Evolutionary conservation across 148 eudicot species (phyloP).

Genomic region (Vaccinium myrtillus): DNA sequence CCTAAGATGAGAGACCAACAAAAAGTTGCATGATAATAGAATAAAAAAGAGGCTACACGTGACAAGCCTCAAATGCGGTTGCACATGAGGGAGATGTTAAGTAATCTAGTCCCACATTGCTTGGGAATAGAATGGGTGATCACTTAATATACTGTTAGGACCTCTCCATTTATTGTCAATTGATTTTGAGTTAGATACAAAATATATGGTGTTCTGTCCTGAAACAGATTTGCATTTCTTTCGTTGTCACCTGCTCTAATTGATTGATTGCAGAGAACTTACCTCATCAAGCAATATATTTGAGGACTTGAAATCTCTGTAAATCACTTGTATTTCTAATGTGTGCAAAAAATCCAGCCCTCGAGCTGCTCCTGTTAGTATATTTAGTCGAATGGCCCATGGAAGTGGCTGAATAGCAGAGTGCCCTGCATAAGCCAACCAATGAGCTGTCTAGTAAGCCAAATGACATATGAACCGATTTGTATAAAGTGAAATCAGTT

Average conservation of each 20-base stretch:
- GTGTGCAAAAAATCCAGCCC: slow-evolving; percentile 69
- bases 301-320: slow-evolving; percentile 78
- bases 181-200: too few species aligned
- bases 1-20: too few species aligned
- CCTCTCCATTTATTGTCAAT: too few species aligned
- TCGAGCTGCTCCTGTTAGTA: slow-evolving; percentile 77
- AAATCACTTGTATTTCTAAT: slow-evolving; percentile 61
- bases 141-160: too few species aligned
- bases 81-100: too few species aligned
- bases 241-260: background rate
- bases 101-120: too few species aligned
- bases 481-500: background rate
- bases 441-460: background rate
- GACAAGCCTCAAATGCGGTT: too few species aligned
- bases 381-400: slow-evolving; percentile 72
- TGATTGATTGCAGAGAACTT: slow-evolving; percentile 21
- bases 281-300: slow-evolving; percentile 85
- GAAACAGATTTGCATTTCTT: slow-evolving; percentile 3
- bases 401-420: slow-evolving; percentile 78
- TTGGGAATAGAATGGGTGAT: too few species aligned
- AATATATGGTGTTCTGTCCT: background rate
- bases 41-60: too few species aligned
- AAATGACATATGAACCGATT: background rate
- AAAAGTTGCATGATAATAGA: too few species aligned
- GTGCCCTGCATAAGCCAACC: slow-evolving; percentile 43